A percentile compares a stretch with the other conserved stretches of the same genome.
These are phyloP conservation scores for Neurospora sp. DNA, from an alignment of 495 filamentous ascomycete species.

Conservation along the genomic window DNA sequence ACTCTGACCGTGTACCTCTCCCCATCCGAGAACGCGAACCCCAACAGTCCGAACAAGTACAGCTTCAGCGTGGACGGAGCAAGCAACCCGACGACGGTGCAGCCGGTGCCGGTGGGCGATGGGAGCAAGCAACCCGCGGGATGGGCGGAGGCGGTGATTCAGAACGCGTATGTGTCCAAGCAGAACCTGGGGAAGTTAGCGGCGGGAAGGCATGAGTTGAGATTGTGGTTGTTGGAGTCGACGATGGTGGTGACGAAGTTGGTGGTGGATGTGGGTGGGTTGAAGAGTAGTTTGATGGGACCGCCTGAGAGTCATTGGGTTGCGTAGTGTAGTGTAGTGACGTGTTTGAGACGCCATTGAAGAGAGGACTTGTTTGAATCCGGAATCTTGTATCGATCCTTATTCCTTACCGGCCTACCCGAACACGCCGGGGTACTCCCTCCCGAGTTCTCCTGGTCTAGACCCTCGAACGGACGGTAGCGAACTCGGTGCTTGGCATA, in stretches of 20 bases:
- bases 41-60: constrained; percentile 43
- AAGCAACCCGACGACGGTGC: constrained; percentile 28
- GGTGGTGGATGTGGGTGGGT: constrained; percentile 49
- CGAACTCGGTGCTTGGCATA: neutral
- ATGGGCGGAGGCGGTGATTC: constrained; percentile 42
- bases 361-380: neutral
- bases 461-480: neutral
- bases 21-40: constrained; percentile 42
- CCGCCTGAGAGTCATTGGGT: constrained; percentile 42
- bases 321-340: neutral
- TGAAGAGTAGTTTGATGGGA: constrained; percentile 47
- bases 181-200: constrained; percentile 30
- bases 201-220: constrained; percentile 39
- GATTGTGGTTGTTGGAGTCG: constrained; percentile 43
- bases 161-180: constrained; percentile 41
- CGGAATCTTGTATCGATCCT: neutral
- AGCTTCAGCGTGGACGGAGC: constrained; percentile 41
- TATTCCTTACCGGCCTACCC: neutral
- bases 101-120: constrained; percentile 35
- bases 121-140: constrained; percentile 34
- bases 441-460: neutral
- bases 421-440: neutral
- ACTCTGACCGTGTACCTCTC: constrained; percentile 46
- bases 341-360: neutral
- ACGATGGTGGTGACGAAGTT: constrained; percentile 53